Conservation (phyloP, 2,329 filamentous ascomycete species). For the Lanzia echinophila region DNA sequence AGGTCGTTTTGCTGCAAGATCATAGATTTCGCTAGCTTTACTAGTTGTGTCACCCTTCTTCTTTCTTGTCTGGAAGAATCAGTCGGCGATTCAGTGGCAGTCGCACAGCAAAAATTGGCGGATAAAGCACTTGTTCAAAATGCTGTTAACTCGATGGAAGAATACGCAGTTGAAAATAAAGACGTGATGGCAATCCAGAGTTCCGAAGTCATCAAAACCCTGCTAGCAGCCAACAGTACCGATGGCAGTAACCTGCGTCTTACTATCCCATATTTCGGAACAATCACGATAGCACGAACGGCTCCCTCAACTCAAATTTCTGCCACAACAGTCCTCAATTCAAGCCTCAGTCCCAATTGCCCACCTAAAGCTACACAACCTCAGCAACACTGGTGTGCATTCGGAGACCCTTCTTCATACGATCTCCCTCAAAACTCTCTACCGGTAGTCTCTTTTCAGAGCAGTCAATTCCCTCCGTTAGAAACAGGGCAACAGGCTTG, state of each 20-base stretch:
- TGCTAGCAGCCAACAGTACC: constrained; percentile 22
- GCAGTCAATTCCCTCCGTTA: constrained; percentile 16
- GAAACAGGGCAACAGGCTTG: constrained; percentile 20
- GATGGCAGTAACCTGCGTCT: constrained; percentile 23
- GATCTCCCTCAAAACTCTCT: neutral
- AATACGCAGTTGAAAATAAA: constrained; percentile 9
- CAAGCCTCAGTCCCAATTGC: neutral
- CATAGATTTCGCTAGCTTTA: constrained; percentile 28
- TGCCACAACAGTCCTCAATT: neutral
- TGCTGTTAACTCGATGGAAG: constrained; percentile 21
- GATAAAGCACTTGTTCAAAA: constrained; percentile 21
- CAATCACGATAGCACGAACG: constrained; percentile 22
- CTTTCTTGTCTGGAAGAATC: constrained; percentile 20
- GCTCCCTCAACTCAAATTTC: neutral
- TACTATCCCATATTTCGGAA: constrained; percentile 30
- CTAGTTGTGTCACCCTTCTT: constrained; percentile 24
- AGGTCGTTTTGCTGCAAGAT: constrained; percentile 26
- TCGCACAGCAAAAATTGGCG: constrained; percentile 14
- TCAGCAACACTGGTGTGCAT: neutral
- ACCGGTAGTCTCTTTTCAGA: constrained; percentile 23
- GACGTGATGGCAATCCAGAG: constrained; percentile 25
- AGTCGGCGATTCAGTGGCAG: constrained; percentile 11
- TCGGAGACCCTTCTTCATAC: neutral
- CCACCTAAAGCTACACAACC: neutral
- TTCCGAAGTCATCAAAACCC: constrained; percentile 25